Evolutionary conservation across 768 basidiomycete species (phyloP).

Genomic region (Daedalea quercina): DNA sequence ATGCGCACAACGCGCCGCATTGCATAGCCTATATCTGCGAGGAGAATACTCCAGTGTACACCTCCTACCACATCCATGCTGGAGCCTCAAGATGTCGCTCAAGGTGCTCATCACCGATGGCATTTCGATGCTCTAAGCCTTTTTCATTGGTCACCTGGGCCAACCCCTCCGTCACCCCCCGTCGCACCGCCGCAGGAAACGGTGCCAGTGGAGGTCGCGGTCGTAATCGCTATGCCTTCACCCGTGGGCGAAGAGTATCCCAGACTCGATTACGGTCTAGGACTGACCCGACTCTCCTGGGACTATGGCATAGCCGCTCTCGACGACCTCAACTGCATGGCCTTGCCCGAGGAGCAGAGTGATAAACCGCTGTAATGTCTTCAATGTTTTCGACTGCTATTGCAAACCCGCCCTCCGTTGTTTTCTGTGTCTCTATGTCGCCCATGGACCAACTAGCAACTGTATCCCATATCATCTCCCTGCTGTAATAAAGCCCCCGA

Average conservation of each 20-base stretch:
- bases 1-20: neutral
- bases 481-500: neutral
- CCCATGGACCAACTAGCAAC: neutral
- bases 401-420: too few species aligned
- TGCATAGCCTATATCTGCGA: constrained; percentile 9
- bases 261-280: neutral
- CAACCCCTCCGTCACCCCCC: neutral
- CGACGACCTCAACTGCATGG: neutral
- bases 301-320: neutral
- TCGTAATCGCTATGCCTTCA: constrained; percentile 10
- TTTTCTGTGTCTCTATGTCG: too few species aligned
- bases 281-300: neutral
- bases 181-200: neutral
- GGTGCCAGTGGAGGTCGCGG: neutral
- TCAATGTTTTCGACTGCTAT: too few species aligned
- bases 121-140: neutral
- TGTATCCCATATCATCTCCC: neutral
- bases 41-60: neutral
- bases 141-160: constrained; percentile 6
- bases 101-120: neutral
- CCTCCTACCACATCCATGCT: too few species aligned
- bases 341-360: neutral
- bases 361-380: neutral
- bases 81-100: neutral
- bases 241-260: neutral